Percentiles rank a stretch among this genome's conserved stretches.
Evolutionary conservation across 345 rosid genomes (phyloP).

Genomic region (Gossypium longicalyx): DNA sequence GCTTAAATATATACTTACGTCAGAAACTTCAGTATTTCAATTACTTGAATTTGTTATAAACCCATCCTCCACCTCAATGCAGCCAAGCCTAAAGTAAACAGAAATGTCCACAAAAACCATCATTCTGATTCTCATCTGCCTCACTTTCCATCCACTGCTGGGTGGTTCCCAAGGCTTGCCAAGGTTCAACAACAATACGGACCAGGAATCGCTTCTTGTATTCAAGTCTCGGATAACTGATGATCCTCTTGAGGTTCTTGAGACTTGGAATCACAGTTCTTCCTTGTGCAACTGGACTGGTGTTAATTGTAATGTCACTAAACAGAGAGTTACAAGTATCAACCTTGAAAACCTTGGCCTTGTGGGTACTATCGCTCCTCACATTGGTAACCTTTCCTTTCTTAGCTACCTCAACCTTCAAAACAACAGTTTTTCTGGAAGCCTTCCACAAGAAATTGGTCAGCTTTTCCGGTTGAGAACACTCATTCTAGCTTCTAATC

Average conservation of each 20-base stretch:
- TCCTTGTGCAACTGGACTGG: conserved; percentile 14
- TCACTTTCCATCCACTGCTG: neutral
- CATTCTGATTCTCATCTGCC: conserved; percentile 9
- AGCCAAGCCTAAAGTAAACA: neutral
- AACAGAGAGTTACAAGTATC: conserved; percentile 9
- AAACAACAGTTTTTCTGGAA: conserved; percentile 10
- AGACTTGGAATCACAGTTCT: neutral
- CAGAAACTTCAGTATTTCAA: neutral
- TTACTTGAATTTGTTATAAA: neutral
- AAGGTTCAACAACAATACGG: conserved; percentile 12
- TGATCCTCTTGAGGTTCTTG: conserved; percentile 6
- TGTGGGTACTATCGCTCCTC: conserved; percentile 8
- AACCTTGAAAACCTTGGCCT: conserved; percentile 11
- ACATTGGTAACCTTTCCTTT: conserved; percentile 16
- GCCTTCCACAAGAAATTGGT: neutral
- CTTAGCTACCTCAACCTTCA: conserved; percentile 4
- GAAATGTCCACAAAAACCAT: neutral
- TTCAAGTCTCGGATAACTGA: conserved; percentile 6
- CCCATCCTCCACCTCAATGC: neutral
- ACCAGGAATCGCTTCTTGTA: conserved; percentile 10
- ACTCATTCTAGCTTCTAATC: conserved; percentile 3
- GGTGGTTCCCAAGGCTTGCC: neutral
- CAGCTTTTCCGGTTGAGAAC: neutral
- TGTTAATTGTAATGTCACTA: conserved; percentile 6
- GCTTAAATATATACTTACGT: neutral